Percentiles rank a stretch among this genome's conserved stretches.
Conservation (phyloP, 129 eudicot genomes). For the Lonicera japonica region DNA sequence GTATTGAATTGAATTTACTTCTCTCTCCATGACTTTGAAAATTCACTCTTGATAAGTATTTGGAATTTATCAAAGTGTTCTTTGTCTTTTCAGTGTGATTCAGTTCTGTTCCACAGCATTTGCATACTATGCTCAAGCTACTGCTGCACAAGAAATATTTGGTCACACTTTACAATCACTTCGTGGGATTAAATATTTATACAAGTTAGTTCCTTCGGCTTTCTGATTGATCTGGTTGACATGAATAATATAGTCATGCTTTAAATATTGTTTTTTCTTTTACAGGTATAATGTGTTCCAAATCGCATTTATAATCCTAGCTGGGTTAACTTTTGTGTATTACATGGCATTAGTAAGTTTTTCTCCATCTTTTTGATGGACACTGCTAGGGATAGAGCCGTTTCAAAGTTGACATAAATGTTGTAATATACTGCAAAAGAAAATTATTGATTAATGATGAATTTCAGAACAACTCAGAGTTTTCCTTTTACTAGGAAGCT, state of each 20-base stretch:
- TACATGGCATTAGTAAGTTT: constrained; percentile 89
- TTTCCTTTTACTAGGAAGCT: too few relatives aligned
- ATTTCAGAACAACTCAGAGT: too few relatives aligned
- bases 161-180: constrained; percentile 97
- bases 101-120: constrained; percentile 96
- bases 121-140: constrained; percentile 98
- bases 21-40: too few relatives aligned
- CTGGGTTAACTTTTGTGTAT: constrained; percentile 80
- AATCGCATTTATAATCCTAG: constrained; percentile 73
- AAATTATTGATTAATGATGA: too few relatives aligned
- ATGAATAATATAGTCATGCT: not conserved
- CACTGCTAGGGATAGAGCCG: too few relatives aligned
- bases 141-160: constrained; percentile 97
- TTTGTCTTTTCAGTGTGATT: constrained; percentile 67
- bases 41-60: too few relatives aligned
- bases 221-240: not conserved
- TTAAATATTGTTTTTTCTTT: not conserved
- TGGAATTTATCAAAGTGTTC: not conserved
- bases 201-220: constrained; percentile 56
- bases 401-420: too few relatives aligned
- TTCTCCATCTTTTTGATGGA: not conserved
- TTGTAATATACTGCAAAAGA: too few relatives aligned
- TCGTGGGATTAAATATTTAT: constrained; percentile 90
- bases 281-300: constrained; percentile 94
- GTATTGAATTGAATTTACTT: too few relatives aligned